A percentile compares a stretch with the other conserved stretches of the same genome.
Conservation (phyloP, 352 stramenopile species). For the Globisporangium cystogenes region DNA sequence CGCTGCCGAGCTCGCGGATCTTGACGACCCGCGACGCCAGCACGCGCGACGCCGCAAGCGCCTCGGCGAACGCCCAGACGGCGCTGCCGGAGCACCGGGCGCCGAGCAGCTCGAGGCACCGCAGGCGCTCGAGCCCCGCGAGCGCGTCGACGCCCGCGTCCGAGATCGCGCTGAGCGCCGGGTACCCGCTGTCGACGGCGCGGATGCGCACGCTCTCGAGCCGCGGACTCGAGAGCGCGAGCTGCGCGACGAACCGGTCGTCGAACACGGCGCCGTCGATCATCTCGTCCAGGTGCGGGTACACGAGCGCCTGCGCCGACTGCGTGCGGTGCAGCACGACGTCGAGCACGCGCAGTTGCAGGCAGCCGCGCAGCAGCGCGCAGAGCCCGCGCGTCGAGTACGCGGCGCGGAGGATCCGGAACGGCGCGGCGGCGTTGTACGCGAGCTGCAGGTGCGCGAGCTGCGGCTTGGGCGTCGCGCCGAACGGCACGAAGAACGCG, state of each 20-base stretch:
- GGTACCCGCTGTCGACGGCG: conserved; percentile 18
- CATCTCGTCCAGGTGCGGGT: conserved; percentile 57
- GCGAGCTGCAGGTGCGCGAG: conserved; percentile 40
- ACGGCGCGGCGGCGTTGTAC: conserved; percentile 43
- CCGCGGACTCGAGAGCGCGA: conserved; percentile 17
- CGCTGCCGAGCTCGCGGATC: conserved; percentile 30
- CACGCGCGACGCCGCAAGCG: background rate
- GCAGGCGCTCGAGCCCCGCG: conserved; percentile 13
- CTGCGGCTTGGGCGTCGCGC: conserved; percentile 22
- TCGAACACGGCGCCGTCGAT: conserved; percentile 47
- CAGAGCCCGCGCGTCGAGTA: conserved; percentile 41
- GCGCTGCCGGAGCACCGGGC: conserved; percentile 23
- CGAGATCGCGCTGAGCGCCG: conserved; percentile 26
- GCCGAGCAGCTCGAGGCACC: conserved; percentile 29
- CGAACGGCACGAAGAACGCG: conserved; percentile 59
- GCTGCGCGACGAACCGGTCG: conserved; percentile 26
- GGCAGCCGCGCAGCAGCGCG: conserved; percentile 23
- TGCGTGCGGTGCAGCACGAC: conserved; percentile 44
- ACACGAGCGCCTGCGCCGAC: conserved; percentile 36
- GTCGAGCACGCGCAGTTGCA: conserved; percentile 27
- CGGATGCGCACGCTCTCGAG: conserved; percentile 31
- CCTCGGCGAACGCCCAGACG: conserved; percentile 18
- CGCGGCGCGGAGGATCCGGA: conserved; percentile 39
- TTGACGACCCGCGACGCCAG: conserved; percentile 9
- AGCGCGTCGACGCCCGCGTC: conserved; percentile 25